Evolutionary conservation across 106 monocot genomes (phyloP).

Genomic region (Platanthera guangdongensis): DNA sequence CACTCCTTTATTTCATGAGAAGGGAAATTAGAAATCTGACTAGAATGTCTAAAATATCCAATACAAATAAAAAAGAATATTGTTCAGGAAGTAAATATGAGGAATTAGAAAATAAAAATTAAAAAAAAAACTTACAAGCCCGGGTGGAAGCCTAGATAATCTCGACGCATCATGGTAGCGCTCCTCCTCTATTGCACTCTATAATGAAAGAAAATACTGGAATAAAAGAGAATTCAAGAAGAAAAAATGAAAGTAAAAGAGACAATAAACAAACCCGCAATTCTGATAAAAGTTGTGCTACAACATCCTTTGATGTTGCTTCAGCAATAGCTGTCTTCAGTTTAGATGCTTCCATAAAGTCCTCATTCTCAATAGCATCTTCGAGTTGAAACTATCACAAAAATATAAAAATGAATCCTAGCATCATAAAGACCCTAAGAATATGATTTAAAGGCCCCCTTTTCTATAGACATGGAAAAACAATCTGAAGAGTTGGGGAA

Average conservation of each 20-base stretch:
- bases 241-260: neutral
- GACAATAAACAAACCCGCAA: constrained; percentile 35
- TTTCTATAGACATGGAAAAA: neutral
- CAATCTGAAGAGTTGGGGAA: neutral
- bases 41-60: neutral
- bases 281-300: constrained; percentile 62
- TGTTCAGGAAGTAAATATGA: neutral
- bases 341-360: constrained; percentile 74
- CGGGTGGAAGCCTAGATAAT: constrained; percentile 56
- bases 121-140: constrained; percentile 43
- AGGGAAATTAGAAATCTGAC: neutral
- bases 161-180: constrained; percentile 81
- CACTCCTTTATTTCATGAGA: neutral
- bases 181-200: constrained; percentile 75
- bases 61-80: neutral
- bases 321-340: constrained; percentile 65
- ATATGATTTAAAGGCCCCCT: neutral
- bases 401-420: neutral
- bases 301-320: constrained; percentile 55
- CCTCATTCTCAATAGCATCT: constrained; percentile 90
- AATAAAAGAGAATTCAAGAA: neutral
- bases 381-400: constrained; percentile 76
- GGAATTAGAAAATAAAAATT: neutral
- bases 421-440: neutral
- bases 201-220: constrained; percentile 7